A percentile compares a stretch with the other conserved stretches of the same genome.
These are phyloP conservation scores for Bondarzewia mesenterica DNA, from an alignment of 1,284 basidiomycete species.

Conservation along the genomic window DNA sequence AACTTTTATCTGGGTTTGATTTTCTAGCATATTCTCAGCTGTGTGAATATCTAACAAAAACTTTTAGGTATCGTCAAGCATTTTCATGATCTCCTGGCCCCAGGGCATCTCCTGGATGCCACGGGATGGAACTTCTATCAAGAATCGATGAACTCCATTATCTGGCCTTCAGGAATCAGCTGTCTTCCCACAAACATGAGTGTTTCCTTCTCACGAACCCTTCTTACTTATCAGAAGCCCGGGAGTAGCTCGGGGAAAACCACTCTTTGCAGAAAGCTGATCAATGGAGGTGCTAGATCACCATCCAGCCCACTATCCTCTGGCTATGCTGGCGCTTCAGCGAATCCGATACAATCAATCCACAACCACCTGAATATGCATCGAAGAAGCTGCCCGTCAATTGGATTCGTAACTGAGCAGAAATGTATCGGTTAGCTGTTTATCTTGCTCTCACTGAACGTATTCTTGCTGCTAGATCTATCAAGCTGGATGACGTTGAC, in stretches of 20 bases:
- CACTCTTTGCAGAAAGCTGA: constrained; percentile 20
- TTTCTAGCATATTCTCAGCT: not conserved
- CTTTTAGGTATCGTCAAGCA: not conserved
- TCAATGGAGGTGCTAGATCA: constrained; percentile 22
- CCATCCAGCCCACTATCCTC: constrained; percentile 20
- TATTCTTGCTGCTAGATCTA: not conserved
- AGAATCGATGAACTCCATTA: constrained; percentile 19
- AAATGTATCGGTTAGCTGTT: not conserved
- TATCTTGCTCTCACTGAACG: not conserved
- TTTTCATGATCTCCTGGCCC: not conserved
- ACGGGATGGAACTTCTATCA: constrained; percentile 16
- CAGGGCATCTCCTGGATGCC: not conserved
- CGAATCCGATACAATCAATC: constrained; percentile 14
- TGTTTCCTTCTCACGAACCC: constrained; percentile 11
- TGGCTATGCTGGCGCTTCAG: constrained; percentile 22
- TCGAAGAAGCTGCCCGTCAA: not conserved
- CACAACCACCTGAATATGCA: constrained; percentile 11
- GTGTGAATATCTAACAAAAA: not conserved
- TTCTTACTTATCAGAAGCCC: constrained; percentile 18
- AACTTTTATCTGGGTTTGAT: not conserved
- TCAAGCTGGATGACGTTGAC: constrained; percentile 13
- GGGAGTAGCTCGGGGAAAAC: constrained; percentile 8
- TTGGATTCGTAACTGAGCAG: constrained; percentile 16
- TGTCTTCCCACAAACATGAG: constrained; percentile 23
- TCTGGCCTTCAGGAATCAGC: constrained; percentile 25